A percentile compares a stretch with the other conserved stretches of the same genome.
Conservation (phyloP, 805 yeast species). For the Metschnikowia proteae region DNA sequence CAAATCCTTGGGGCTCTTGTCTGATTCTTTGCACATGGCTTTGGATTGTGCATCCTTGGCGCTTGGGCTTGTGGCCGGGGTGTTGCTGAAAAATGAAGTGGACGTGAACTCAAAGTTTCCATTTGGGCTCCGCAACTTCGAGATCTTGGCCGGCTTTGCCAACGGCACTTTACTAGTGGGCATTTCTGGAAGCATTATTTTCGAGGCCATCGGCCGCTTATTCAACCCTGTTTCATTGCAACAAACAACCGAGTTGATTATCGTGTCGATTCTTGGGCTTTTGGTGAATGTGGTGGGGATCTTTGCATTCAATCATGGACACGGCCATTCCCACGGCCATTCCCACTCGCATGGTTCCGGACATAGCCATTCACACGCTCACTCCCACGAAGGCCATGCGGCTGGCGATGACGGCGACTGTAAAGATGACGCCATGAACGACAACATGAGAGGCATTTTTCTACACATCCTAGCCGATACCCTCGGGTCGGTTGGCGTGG, state of each 20-base stretch:
- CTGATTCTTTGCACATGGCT: constrained; percentile 96
- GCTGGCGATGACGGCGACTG: constrained; percentile 4
- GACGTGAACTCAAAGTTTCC: constrained; percentile 69
- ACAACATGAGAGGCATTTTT: constrained; percentile 91
- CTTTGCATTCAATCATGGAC: constrained; percentile 87
- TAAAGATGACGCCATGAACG: constrained; percentile 30
- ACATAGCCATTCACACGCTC: constrained; percentile 13
- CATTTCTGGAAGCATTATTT: constrained; percentile 80
- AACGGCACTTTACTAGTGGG: constrained; percentile 87
- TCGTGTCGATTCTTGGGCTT: constrained; percentile 82
- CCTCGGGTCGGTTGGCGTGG: constrained; percentile 94
- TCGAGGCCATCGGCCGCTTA: constrained; percentile 82
- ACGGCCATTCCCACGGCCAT: constrained; percentile 35
- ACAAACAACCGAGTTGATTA: constrained; percentile 75
- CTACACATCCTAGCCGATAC: constrained; percentile 94
- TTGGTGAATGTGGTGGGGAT: constrained; percentile 89
- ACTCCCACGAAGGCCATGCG: constrained; percentile 11
- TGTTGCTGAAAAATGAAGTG: constrained; percentile 38
- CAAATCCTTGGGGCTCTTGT: constrained; percentile 82
- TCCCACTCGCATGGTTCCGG: constrained; percentile 23
- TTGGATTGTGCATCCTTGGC: constrained; percentile 89
- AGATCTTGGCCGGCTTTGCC: constrained; percentile 91
- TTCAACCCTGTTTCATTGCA: constrained; percentile 72
- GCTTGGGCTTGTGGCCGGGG: constrained; percentile 84
- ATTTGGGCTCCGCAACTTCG: constrained; percentile 80